Percentiles rank a stretch among this genome's conserved stretches.
phyloP scores from a whole-genome alignment of 345 rosid species.

The Eucalyptus pauciflora region DNA sequence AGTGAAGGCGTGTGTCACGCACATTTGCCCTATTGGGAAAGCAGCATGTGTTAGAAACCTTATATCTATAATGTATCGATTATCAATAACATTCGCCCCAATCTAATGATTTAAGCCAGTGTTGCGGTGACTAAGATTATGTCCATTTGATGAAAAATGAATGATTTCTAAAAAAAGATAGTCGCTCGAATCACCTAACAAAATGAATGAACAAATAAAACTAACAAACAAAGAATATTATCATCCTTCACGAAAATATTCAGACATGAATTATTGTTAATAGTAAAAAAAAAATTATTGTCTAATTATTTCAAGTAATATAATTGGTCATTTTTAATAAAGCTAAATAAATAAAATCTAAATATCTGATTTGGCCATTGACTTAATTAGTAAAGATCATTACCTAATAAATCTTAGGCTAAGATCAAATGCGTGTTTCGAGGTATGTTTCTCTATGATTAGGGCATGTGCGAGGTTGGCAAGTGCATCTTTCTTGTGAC shows the following conservation, averaged over 20 bases:
- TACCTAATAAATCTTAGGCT: neutral
- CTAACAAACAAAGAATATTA: neutral
- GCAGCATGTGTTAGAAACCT: neutral
- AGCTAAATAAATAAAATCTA: neutral
- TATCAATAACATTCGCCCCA: neutral
- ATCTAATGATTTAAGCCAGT: neutral
- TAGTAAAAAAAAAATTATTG: rapidly evolving
- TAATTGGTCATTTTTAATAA: neutral
- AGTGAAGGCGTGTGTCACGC: neutral
- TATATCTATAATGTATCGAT: neutral
- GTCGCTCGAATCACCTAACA: neutral
- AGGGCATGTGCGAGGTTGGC: neutral
- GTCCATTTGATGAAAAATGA: neutral
- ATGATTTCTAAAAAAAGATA: neutral
- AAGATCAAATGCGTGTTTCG: neutral
- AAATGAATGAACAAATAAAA: neutral
- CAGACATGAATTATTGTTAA: rapidly evolving
- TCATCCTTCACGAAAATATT: rapidly evolving
- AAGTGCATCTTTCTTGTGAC: neutral
- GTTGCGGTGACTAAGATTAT: neutral
- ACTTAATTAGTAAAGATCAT: neutral
- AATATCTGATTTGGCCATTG: neutral
- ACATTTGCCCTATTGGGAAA: neutral
- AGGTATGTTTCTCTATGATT: neutral
- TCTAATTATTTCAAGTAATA: neutral